phyloP scores from a whole-genome alignment of 2,329 filamentous ascomycete genomes.

The Aureobasidium sp. region DNA sequence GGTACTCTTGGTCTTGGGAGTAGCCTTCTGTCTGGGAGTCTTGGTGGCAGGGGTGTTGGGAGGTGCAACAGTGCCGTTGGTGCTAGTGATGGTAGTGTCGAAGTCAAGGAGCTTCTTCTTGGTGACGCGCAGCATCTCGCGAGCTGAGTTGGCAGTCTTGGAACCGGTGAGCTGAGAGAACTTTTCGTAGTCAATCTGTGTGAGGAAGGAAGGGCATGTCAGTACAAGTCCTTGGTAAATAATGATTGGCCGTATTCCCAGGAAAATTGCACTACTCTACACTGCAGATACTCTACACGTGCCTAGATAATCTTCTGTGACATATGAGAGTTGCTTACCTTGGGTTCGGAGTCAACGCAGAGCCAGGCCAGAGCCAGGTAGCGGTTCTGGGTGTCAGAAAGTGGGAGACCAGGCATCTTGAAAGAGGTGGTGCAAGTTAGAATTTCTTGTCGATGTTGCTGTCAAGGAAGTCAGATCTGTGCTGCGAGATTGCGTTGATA shows the following conservation, averaged over 20 bases:
- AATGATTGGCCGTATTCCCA: not conserved
- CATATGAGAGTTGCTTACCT: constrained; percentile 17
- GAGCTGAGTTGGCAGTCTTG: constrained; percentile 23
- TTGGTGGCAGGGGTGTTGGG: not conserved
- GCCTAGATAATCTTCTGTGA: not conserved
- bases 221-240: not conserved
- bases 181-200: constrained; percentile 29
- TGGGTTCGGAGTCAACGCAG: constrained; percentile 28
- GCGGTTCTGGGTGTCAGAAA: constrained; percentile 6
- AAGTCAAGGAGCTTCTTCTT: constrained; percentile 26
- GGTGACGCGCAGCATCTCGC: constrained; percentile 29
- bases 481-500: not conserved
- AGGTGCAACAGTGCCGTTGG: not conserved
- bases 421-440: not conserved
- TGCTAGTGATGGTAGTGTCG: not conserved
- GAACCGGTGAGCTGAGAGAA: constrained; percentile 25
- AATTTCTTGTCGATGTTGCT: not conserved
- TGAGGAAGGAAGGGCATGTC: not conserved
- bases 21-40: not conserved
- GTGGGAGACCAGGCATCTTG: not conserved
- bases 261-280: not conserved
- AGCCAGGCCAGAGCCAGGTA: constrained; percentile 27
- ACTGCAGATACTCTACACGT: not conserved
- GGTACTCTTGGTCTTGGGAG: not conserved
- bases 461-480: not conserved